These are phyloP conservation scores for Coffea humblotiana DNA, from an alignment of 305 asterid species.

Conservation along the genomic window DNA sequence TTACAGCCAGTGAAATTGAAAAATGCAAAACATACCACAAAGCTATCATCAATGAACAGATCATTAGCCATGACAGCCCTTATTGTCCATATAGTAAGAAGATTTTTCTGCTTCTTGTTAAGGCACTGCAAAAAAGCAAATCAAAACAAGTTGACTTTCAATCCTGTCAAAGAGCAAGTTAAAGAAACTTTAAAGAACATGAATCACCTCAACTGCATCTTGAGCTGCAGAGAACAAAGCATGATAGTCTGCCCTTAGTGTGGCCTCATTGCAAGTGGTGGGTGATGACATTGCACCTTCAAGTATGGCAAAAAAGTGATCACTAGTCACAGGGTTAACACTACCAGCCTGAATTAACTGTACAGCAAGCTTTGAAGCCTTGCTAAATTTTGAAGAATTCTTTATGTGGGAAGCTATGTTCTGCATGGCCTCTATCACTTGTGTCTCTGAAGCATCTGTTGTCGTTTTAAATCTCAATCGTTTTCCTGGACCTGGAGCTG, in stretches of 20 bases:
- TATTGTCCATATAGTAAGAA: constrained; percentile 60
- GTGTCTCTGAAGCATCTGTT: constrained; percentile 85
- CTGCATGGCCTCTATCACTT: constrained; percentile 90
- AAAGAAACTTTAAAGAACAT: constrained; percentile 19
- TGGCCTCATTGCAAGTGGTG: constrained; percentile 68
- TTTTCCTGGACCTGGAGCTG: constrained; percentile 57
- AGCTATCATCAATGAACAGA: constrained; percentile 90
- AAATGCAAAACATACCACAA: no score
- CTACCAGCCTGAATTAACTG: constrained; percentile 92
- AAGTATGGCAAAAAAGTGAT: constrained; percentile 69
- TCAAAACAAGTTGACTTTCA: constrained; percentile 16
- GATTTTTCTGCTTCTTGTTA: constrained; percentile 59
- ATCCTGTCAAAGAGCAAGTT: constrained; percentile 5
- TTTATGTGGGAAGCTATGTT: constrained; percentile 84
- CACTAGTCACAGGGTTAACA: constrained; percentile 64
- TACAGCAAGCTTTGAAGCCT: constrained; percentile 86
- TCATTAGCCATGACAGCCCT: constrained; percentile 87
- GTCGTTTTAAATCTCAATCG: constrained; percentile 79
- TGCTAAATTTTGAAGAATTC: constrained; percentile 66
- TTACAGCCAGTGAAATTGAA: neutral
- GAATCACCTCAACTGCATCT: constrained; percentile 68
- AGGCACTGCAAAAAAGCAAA: constrained; percentile 49
- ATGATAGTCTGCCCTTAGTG: constrained; percentile 81
- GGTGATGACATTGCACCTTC: constrained; percentile 78
- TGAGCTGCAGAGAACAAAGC: constrained; percentile 82